phyloP scores from a whole-genome alignment of 2,329 filamentous ascomycete genomes.

The Penicillium sp. region DNA sequence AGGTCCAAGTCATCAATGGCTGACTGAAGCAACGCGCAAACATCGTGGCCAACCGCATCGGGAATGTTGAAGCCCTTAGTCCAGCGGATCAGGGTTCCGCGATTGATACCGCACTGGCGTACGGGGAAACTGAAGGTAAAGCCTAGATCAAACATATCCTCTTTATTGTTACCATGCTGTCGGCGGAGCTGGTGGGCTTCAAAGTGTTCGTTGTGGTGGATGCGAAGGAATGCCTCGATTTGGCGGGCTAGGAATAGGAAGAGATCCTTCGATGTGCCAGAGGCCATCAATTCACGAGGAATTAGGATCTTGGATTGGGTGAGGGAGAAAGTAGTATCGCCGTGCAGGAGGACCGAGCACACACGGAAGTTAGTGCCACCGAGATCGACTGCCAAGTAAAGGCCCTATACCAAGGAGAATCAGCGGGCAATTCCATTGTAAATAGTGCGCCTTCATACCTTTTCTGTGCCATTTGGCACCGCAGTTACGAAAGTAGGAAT shows the following conservation, averaged over 20 bases:
- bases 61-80: conserved; percentile 97
- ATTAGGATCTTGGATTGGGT: conserved; percentile 91
- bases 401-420: conserved; percentile 57
- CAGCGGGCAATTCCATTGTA: conserved; percentile 11
- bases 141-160: conserved; percentile 87
- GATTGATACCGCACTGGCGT: conserved; percentile 90
- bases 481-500: conserved; percentile 96
- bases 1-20: conserved; percentile 85
- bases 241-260: conserved; percentile 92
- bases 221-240: conserved; percentile 81
- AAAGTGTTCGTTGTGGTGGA: conserved; percentile 87
- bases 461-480: conserved; percentile 95
- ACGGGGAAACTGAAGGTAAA: conserved; percentile 99
- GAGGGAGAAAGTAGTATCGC: conserved; percentile 91
- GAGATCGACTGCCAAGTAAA: conserved; percentile 96
- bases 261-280: conserved; percentile 79
- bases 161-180: conserved; percentile 61
- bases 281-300: conserved; percentile 84
- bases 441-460: conserved; percentile 55
- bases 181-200: conserved; percentile 65
- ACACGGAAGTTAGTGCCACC: conserved; percentile 98
- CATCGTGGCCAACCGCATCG: conserved; percentile 92
- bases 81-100: conserved; percentile 90
- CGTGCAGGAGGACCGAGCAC: conserved; percentile 89
- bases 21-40: conserved; percentile 81